phyloP scores from a whole-genome alignment of 495 filamentous ascomycete species.

The Aspergillus campestris region DNA sequence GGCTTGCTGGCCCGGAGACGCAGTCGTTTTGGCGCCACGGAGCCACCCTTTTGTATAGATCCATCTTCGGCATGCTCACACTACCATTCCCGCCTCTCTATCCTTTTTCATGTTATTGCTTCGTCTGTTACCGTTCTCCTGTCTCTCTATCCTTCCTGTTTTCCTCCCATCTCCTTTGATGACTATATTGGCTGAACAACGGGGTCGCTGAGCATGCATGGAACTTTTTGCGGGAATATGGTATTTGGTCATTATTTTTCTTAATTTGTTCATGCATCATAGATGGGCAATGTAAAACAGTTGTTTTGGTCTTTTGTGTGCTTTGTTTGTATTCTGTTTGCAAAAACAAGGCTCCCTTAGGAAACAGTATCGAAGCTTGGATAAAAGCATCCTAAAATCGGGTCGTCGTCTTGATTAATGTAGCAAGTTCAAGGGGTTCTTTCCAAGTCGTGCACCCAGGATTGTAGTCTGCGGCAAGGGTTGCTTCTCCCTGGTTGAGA shows the following conservation, averaged over 20 bases:
- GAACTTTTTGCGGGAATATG: slow-evolving; percentile 23
- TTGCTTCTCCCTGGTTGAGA: no score
- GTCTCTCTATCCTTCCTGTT: slow-evolving; percentile 21
- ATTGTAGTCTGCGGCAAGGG: no score
- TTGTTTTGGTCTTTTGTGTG: slow-evolving; percentile 15
- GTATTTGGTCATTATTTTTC: slow-evolving; percentile 10
- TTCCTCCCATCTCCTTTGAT: slow-evolving; percentile 17
- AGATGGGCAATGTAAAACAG: slow-evolving; percentile 42
- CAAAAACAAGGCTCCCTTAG: no score
- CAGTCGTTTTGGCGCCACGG: slow-evolving; percentile 37
- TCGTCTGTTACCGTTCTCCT: slow-evolving; percentile 23
- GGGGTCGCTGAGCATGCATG: slow-evolving; percentile 22
- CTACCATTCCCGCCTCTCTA: slow-evolving; percentile 10
- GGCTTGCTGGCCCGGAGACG: slow-evolving; percentile 28
- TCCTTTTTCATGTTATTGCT: slow-evolving; percentile 20
- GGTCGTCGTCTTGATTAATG: no score
- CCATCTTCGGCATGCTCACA: slow-evolving; percentile 17
- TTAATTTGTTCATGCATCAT: slow-evolving; percentile 30
- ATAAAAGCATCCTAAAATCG: no score
- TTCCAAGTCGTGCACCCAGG: no score
- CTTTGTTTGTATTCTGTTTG: neutral
- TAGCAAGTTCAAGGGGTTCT: no score
- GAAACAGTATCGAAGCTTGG: no score
- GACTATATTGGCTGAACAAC: slow-evolving; percentile 19
- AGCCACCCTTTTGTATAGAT: slow-evolving; percentile 41